A percentile compares a stretch with the other conserved stretches of the same genome.
phyloP scores from a whole-genome alignment of 306 rosid genomes.

The Citrullus mucosospermus region DNA sequence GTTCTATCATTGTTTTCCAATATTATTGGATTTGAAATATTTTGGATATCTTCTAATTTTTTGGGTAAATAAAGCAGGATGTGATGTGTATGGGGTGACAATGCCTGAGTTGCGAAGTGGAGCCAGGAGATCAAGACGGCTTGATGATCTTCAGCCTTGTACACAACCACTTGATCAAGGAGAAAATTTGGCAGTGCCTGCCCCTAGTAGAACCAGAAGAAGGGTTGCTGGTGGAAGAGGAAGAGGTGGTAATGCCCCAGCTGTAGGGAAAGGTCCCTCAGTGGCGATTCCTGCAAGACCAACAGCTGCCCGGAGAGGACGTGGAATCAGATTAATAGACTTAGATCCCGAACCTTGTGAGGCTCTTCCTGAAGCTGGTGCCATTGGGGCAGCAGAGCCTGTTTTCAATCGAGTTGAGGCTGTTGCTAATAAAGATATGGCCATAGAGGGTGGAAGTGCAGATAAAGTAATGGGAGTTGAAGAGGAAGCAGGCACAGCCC shows the following conservation, averaged over 20 bases:
- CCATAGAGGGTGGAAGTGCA: slow-evolving; percentile 72
- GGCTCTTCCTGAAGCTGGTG: slow-evolving; percentile 51
- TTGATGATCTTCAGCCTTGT: slow-evolving; percentile 84
- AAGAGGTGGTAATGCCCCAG: slow-evolving; percentile 69
- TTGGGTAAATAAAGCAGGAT: slow-evolving; percentile 35
- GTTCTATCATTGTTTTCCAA: not conserved
- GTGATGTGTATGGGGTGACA: slow-evolving; percentile 98
- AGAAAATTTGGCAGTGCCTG: slow-evolving; percentile 54
- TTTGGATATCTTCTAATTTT: not conserved
- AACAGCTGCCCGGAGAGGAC: slow-evolving; percentile 87
- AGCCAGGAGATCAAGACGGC: slow-evolving; percentile 89
- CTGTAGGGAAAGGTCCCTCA: slow-evolving; percentile 65
- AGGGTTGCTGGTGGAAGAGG: slow-evolving; percentile 83
- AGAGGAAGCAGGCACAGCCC: slow-evolving; percentile 66
- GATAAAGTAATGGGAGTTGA: slow-evolving; percentile 64
- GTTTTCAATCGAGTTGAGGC: slow-evolving; percentile 38
- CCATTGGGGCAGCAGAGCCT: slow-evolving; percentile 52
- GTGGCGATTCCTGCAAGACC: slow-evolving; percentile 71
- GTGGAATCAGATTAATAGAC: slow-evolving; percentile 68
- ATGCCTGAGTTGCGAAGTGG: slow-evolving; percentile 99
- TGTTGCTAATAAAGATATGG: slow-evolving; percentile 57
- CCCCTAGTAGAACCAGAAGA: slow-evolving; percentile 56
- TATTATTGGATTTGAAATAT: not conserved
- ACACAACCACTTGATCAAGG: slow-evolving; percentile 58
- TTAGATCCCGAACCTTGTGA: slow-evolving; percentile 74